Conservation (phyloP, 1,284 basidiomycete genomes). For the Ceratobasidium theobromae region DNA sequence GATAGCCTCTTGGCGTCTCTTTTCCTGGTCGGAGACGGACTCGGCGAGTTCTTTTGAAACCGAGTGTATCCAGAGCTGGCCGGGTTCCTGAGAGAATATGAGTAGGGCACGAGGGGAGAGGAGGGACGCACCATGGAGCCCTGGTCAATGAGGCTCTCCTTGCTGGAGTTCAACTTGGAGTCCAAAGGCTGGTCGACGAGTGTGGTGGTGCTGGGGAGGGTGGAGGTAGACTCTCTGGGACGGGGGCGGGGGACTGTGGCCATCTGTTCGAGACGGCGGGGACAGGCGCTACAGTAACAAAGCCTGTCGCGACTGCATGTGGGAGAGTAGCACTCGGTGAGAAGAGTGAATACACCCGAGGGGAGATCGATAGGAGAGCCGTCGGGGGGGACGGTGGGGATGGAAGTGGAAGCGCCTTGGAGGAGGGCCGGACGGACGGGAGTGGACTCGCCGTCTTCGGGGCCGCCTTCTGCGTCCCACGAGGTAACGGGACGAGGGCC, state of each 20-base stretch:
- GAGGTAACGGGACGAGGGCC: conserved; percentile 45
- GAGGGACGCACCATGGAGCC: conserved; percentile 52
- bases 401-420: conserved; percentile 40
- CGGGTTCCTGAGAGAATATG: conserved; percentile 65
- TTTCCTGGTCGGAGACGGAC: conserved; percentile 88
- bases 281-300: conserved; percentile 98
- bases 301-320: conserved; percentile 91
- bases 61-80: conserved; percentile 95
- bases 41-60: conserved; percentile 94
- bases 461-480: conserved; percentile 9
- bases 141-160: conserved; percentile 79
- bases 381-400: conserved; percentile 21
- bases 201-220: too few species aligned
- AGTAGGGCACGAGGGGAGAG: conserved; percentile 37
- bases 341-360: conserved; percentile 92
- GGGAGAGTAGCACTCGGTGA: conserved; percentile 98
- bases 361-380: conserved; percentile 78
- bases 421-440: conserved; percentile 18
- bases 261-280: conserved; percentile 91
- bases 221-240: too few species aligned
- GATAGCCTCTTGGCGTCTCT: conserved; percentile 97
- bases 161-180: conserved; percentile 59
- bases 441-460: conserved; percentile 43
- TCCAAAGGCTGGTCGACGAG: too few species aligned
- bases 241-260: conserved; percentile 53